Conservation (phyloP, 139 green algal species). For the Gonium pectorale region DNA sequence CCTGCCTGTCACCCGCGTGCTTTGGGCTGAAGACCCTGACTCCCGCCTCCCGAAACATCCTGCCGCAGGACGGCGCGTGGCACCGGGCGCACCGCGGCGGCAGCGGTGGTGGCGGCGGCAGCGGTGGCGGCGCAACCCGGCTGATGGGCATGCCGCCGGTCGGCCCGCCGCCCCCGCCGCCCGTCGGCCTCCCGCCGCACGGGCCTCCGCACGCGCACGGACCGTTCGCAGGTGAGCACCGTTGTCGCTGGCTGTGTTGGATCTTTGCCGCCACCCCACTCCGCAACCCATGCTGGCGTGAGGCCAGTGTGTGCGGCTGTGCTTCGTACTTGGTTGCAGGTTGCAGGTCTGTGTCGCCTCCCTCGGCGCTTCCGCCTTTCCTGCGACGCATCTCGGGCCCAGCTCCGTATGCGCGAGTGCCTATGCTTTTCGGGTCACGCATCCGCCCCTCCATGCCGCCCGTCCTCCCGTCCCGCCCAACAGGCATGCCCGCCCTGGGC, state of each 20-base stretch:
- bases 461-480: background rate
- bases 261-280: too few species aligned
- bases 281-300: background rate
- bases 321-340: background rate
- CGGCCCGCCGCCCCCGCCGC: too few species aligned
- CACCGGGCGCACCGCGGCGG: background rate
- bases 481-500: background rate
- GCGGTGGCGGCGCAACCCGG: background rate
- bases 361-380: background rate
- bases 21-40: background rate
- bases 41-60: too few species aligned
- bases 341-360: background rate
- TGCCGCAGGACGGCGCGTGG: slow-evolving; percentile 6
- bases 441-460: background rate
- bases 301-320: background rate
- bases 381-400: background rate
- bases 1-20: background rate
- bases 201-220: background rate
- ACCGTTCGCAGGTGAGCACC: background rate
- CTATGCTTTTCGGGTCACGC: background rate
- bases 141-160: slow-evolving; percentile 1
- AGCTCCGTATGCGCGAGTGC: background rate
- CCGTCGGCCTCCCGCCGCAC: background rate
- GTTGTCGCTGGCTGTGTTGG: background rate
- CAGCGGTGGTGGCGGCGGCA: background rate